Percentiles rank a stretch among this genome's conserved stretches.
Conservation (phyloP, 1,284 basidiomycete species). For the Sutorius eximius region DNA sequence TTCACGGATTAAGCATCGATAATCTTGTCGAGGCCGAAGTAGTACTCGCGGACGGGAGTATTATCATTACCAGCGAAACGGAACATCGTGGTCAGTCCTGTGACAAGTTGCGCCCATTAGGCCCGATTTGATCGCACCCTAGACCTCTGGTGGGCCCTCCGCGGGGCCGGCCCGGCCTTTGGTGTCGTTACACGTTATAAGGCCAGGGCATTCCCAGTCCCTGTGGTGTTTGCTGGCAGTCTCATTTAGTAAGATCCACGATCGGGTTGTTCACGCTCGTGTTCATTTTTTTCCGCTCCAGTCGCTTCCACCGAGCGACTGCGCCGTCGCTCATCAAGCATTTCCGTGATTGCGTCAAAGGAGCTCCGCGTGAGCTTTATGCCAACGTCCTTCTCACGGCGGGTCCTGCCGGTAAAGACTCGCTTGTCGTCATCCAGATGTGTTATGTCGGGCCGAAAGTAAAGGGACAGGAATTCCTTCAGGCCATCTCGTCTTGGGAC, state of each 20-base stretch:
- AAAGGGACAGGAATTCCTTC: slow-evolving; percentile 75
- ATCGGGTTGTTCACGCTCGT: background rate
- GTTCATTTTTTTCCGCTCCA: slow-evolving; percentile 30
- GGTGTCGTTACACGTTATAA: slow-evolving; percentile 89
- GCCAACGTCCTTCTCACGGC: slow-evolving; percentile 88
- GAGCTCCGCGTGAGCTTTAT: slow-evolving; percentile 82
- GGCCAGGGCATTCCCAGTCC: slow-evolving; percentile 81
- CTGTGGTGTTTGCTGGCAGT: slow-evolving; percentile 88
- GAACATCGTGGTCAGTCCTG: slow-evolving; percentile 57
- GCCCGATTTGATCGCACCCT: background rate
- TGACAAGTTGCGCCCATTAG: background rate
- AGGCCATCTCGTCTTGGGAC: slow-evolving; percentile 84
- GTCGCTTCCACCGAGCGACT: slow-evolving; percentile 81
- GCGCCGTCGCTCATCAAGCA: slow-evolving; percentile 86
- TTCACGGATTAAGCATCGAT: slow-evolving; percentile 84
- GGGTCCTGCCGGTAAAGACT: slow-evolving; percentile 77
- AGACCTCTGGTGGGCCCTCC: slow-evolving; percentile 89
- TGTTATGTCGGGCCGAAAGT: slow-evolving; percentile 79
- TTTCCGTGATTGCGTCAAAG: slow-evolving; percentile 90
- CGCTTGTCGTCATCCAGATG: slow-evolving; percentile 85
- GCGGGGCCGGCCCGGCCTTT: slow-evolving; percentile 82
- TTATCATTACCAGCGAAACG: slow-evolving; percentile 67
- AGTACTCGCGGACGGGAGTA: slow-evolving; percentile 77
- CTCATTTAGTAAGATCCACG: slow-evolving; percentile 71
- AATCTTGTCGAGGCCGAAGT: slow-evolving; percentile 85